phyloP scores from a whole-genome alignment of 768 basidiomycete genomes.

The Lactarius akahatsu region DNA sequence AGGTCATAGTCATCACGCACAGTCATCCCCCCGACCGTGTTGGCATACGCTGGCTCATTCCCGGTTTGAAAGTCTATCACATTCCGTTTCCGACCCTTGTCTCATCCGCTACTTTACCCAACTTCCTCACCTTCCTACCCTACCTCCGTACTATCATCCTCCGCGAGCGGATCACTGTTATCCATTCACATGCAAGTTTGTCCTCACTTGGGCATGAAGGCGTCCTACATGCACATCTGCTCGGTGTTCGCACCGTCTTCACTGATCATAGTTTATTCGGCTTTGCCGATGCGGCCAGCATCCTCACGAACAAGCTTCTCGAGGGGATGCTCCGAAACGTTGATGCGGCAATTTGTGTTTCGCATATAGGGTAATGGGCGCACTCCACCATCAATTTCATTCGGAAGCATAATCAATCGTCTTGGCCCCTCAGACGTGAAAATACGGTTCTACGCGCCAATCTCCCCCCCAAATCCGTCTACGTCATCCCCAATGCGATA shows the following conservation, averaged over 20 bases:
- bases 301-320: conserved; percentile 94
- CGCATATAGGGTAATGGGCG: conserved; percentile 81
- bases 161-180: conserved; percentile 79
- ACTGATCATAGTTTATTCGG: conserved; percentile 98
- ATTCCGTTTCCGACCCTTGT: conserved; percentile 87
- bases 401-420: not conserved
- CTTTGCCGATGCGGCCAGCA: conserved; percentile 95
- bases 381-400: not conserved
- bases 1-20: conserved; percentile 96
- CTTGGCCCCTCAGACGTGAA: conserved; percentile 70
- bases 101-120: conserved; percentile 90
- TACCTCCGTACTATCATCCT: conserved; percentile 87
- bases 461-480: conserved; percentile 59
- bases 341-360: conserved; percentile 94
- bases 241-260: conserved; percentile 89
- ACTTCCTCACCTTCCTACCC: conserved; percentile 90
- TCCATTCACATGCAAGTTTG: conserved; percentile 91
- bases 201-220: conserved; percentile 91
- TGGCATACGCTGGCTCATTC: conserved; percentile 86
- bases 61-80: conserved; percentile 90
- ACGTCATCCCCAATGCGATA: conserved; percentile 93
- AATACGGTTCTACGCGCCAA: conserved; percentile 90
- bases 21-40: conserved; percentile 82
- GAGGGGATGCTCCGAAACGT: conserved; percentile 85
- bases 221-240: conserved; percentile 82